These are phyloP conservation scores for Dothiorella sarmentorum DNA, from an alignment of 2,329 filamentous ascomycete species.

Conservation along the genomic window DNA sequence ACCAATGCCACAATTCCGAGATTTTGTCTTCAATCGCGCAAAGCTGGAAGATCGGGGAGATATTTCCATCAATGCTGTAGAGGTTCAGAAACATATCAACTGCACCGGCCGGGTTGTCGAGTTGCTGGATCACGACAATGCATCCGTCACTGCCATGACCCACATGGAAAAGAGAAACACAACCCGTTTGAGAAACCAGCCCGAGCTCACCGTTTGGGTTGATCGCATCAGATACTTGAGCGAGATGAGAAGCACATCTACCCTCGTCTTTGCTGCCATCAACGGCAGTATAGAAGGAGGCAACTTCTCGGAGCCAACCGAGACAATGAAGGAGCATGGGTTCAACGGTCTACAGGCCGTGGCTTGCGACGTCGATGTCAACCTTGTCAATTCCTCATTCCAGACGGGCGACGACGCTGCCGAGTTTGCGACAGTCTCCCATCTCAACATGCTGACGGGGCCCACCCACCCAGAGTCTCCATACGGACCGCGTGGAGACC, in stretches of 20 bases:
- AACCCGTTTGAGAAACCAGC: neutral
- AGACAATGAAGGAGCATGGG: neutral
- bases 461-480: neutral
- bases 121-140: neutral
- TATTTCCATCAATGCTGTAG: slow-evolving; percentile 7
- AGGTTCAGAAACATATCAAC: neutral
- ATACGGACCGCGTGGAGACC: slow-evolving; percentile 9
- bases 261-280: slow-evolving; percentile 8
- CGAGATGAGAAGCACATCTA: neutral
- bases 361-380: slow-evolving; percentile 13
- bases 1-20: neutral
- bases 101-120: slow-evolving; percentile 8
- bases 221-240: slow-evolving; percentile 1
- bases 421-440: neutral
- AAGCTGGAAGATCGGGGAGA: neutral
- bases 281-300: slow-evolving; percentile 11
- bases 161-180: neutral
- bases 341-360: neutral
- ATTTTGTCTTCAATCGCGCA: slow-evolving; percentile 6
- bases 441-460: neutral
- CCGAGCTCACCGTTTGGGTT: slow-evolving; percentile 14
- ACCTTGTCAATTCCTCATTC: neutral
- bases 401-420: neutral
- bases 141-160: neutral
- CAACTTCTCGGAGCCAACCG: neutral